Evolutionary conservation across 208 protist genomes (phyloP).

Genomic region (Crithidia mellificae): DNA sequence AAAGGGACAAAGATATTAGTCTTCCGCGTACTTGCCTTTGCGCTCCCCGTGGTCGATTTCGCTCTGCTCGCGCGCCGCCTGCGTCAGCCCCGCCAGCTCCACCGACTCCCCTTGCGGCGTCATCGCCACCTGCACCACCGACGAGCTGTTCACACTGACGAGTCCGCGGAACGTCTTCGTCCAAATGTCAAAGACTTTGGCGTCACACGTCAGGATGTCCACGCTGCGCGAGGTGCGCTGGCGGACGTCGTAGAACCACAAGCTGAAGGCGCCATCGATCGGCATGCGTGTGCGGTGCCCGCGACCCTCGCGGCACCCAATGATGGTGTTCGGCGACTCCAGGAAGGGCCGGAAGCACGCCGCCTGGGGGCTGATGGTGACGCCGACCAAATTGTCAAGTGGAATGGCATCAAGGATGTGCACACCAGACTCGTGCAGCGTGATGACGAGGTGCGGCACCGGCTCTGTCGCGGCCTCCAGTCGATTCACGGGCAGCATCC

Average conservation of each 20-base stretch:
- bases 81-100: slow-evolving; percentile 35
- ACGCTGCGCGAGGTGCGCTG: slow-evolving; percentile 40
- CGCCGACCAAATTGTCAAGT: slow-evolving; percentile 64
- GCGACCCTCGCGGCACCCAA: slow-evolving; percentile 59
- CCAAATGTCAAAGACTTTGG: slow-evolving; percentile 78
- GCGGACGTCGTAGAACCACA: slow-evolving; percentile 69
- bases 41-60: slow-evolving; percentile 20
- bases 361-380: slow-evolving; percentile 47
- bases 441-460: slow-evolving; percentile 60
- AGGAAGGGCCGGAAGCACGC: slow-evolving; percentile 61
- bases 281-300: slow-evolving; percentile 62
- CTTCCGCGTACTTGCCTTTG: background rate
- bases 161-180: slow-evolving; percentile 71
- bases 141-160: slow-evolving; percentile 82
- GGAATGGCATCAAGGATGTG: slow-evolving; percentile 58
- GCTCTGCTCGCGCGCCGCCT: slow-evolving; percentile 41
- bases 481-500: slow-evolving; percentile 58
- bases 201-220: slow-evolving; percentile 70
- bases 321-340: slow-evolving; percentile 41
- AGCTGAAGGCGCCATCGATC: slow-evolving; percentile 58
- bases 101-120: slow-evolving; percentile 23
- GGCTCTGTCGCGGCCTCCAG: slow-evolving; percentile 24
- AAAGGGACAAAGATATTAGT: background rate
- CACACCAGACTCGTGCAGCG: slow-evolving; percentile 56
- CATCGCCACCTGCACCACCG: slow-evolving; percentile 65